These are phyloP conservation scores for Vishniacozyma victoriae DNA, from an alignment of 768 basidiomycete species.

Conservation along the genomic window DNA sequence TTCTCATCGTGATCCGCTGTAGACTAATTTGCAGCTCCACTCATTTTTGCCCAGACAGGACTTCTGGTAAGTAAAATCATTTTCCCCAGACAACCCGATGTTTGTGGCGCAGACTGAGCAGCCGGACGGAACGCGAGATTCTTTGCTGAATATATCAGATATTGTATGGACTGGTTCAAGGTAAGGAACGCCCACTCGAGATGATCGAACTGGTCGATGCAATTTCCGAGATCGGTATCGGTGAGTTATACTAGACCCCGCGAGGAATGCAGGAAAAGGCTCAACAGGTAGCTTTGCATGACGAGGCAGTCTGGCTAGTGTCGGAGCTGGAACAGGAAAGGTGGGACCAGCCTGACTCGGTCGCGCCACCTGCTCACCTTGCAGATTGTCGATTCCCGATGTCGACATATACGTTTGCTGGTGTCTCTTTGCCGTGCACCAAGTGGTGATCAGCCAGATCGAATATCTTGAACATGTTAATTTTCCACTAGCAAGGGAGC, in stretches of 20 bases:
- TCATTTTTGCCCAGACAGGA: neutral
- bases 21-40: neutral
- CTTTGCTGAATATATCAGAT: too few relatives aligned
- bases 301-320: neutral
- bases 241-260: too few relatives aligned
- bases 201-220: neutral
- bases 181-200: neutral
- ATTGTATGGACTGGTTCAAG: neutral
- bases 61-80: neutral
- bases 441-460: neutral
- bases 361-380: neutral
- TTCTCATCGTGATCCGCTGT: neutral
- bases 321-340: neutral
- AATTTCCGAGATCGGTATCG: neutral
- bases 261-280: neutral
- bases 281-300: neutral
- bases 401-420: neutral
- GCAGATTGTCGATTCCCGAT: neutral
- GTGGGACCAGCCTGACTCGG: neutral
- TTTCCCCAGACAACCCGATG: too few relatives aligned
- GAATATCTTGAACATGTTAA: neutral
- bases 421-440: neutral
- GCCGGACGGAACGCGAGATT: neutral
- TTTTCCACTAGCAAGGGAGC: neutral
- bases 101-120: too few relatives aligned